Evolutionary conservation across 2,329 filamentous ascomycete genomes (phyloP), one percentile per base, ranked within the genome.

Genomic region (Fusarium brachygibbosum): DNA sequence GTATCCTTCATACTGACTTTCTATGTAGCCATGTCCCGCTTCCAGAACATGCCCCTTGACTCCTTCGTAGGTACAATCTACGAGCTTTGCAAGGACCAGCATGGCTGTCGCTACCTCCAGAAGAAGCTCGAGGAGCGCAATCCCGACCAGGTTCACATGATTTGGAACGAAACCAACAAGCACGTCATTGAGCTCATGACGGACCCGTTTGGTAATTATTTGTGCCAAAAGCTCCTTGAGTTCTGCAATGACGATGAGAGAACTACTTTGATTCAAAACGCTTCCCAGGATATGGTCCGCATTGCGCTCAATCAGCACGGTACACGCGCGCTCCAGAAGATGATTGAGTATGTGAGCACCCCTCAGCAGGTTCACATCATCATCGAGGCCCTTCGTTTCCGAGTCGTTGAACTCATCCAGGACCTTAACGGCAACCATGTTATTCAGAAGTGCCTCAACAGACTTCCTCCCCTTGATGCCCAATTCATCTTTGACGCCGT

Each of bases 401-500:
- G 93, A 63, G 96, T 99, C 49, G 96, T 99, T 21, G 91, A 96
- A 74, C 87, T 99, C 56, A 98, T 99, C 66, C 94, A 99, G 79
- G 96, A 99, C 75, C 86, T 99, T 54, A 99, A 99, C 77, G 96
- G 96, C 79, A 99, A 99, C 76, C 96, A 99, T 76, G 96, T 99
- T 75, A 98, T 99, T 70, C 96, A 99, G 82, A 99, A 99, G 83
- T 99, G 96, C 76, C 87, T 99, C 55, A 99, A 98, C 83, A 97
- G 97, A 79, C 90, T 99, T 38, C 91, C 89, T 69, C 86, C 93
- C 3, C 83, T 87, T 50, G 92, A 98, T 79, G 93, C 94, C 14
- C 91, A 97, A 78, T 99, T 99, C 85, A 98, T 99, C 78, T 98
- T 98, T 75, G 92, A 96, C 75, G 94, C 95, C 53, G 96, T 98